A percentile compares a stretch with the other conserved stretches of the same genome.
phyloP scores from a whole-genome alignment of 352 stramenopile species.

The Globisporangium cylindrosporum region DNA sequence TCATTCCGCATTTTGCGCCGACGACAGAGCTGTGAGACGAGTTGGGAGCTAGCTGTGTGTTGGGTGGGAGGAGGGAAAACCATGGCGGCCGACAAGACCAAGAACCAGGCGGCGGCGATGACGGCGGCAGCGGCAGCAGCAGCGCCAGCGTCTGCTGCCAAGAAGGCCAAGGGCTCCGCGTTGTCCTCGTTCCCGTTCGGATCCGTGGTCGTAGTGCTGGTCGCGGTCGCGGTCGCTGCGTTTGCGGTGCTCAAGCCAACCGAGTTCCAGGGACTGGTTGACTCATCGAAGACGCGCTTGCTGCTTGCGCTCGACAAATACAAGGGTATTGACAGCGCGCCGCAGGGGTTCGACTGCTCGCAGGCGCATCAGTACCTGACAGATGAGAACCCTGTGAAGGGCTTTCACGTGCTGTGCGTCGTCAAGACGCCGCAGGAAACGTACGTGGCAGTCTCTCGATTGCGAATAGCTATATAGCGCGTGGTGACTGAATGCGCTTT shows the following conservation, averaged over 20 bases:
- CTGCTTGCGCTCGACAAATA: constrained; percentile 14
- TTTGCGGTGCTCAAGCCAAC: constrained; percentile 12
- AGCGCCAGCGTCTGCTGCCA: background rate
- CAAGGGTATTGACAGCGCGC: constrained; percentile 14
- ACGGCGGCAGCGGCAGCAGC: background rate
- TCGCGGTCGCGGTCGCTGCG: constrained; percentile 17
- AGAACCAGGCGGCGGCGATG: background rate
- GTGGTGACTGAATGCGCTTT: background rate
- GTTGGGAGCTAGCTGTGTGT: background rate
- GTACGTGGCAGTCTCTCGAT: constrained; percentile 23
- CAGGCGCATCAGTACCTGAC: constrained; percentile 47
- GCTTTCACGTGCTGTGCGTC: constrained; percentile 72
- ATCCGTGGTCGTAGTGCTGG: constrained; percentile 16
- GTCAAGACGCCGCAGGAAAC: constrained; percentile 36
- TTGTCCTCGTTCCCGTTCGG: constrained; percentile 12
- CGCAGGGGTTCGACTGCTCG: constrained; percentile 30
- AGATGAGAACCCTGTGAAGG: constrained; percentile 52
- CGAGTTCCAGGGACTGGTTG: constrained; percentile 14
- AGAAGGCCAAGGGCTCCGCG: background rate
- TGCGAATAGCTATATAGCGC: background rate
- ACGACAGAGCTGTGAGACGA: too few relatives aligned
- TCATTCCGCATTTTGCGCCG: constrained; percentile 3
- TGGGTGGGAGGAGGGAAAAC: background rate
- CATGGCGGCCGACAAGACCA: constrained; percentile 8
- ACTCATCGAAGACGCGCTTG: constrained; percentile 18